These are phyloP conservation scores for Arachis hypogaea DNA, from an alignment of 306 rosid genomes.

Conservation along the genomic window DNA sequence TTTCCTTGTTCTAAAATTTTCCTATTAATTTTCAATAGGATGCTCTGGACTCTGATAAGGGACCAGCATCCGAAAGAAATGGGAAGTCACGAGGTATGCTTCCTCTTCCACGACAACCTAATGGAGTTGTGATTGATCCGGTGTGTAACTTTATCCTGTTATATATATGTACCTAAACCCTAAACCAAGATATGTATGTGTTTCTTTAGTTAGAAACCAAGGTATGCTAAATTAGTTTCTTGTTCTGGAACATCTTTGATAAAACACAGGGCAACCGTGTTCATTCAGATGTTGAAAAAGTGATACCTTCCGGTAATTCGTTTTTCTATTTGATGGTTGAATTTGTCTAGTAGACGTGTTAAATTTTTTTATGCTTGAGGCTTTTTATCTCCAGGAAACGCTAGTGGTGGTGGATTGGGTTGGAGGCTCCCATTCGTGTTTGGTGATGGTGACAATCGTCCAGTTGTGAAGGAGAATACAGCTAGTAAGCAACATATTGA, in stretches of 20 bases:
- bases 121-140: constrained; percentile 78
- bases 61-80: constrained; percentile 68
- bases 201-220: constrained; percentile 10
- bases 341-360: not conserved
- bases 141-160: constrained; percentile 43
- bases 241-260: constrained; percentile 29
- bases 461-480: constrained; percentile 56
- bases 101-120: constrained; percentile 72
- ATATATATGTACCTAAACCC: too few species aligned
- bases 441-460: constrained; percentile 68
- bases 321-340: constrained; percentile 10
- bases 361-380: constrained; percentile 29
- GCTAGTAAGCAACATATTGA: constrained; percentile 55
- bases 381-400: constrained; percentile 49
- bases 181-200: not conserved
- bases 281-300: constrained; percentile 66
- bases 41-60: constrained; percentile 74
- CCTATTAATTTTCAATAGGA: constrained; percentile 57
- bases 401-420: constrained; percentile 62
- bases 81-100: constrained; percentile 62
- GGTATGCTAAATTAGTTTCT: constrained; percentile 14
- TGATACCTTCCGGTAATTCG: constrained; percentile 60
- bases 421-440: constrained; percentile 92
- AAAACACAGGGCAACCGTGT: constrained; percentile 61
- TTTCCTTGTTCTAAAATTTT: constrained; percentile 4